Base-by-base conservation (phyloP, 108 stramenopile genomes). In the Cyclotella sp. region DNA sequence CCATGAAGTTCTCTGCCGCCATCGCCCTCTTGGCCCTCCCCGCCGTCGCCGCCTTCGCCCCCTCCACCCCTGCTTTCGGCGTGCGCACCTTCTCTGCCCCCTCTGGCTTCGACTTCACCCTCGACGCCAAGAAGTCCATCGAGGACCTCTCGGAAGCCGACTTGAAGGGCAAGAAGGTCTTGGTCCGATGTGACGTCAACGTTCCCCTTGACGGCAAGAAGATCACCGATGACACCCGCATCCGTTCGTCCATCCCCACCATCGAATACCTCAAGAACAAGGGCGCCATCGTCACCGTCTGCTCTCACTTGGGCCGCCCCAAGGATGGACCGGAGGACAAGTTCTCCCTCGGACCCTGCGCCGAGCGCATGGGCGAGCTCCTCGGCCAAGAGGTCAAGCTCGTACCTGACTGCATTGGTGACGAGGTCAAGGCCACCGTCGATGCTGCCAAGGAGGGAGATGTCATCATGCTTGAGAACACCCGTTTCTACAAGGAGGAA, bases 211-310 rank as follows among this genome's bases (percentile, higher is more conserved):
- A 95, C 83, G 97, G 93, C 83, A 94, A 94, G 89, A 95, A 72
- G 53, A 99, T 99, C 89, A 97, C 96, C 64, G 98, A 99, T 72
- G 98, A 99, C 85, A 99, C 98, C 73, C 97, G 99, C 78, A 99
- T 99, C 91, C 96, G 98, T 44, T 95, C 96, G 18, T 97, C 97
- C 67, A 87, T 99, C 74, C 99, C 99, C 54, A 98, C 98, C 88
- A 97, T 99, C 73, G 93, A 98, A 79, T 97, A 92, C 94, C 92
- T 99, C 68, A 91, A 94, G 86, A 70, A 73, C 65, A 98, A 98
- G 95, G 99, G 98, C 78, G 99, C 99, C 79, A 97, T 93, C 71
- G 96, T 97, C 84, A 88, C 95, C 52, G 94, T 98, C 76, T 97
- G 98, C 91, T 98, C 98, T 42, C 98, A 99, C 91, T 92, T 99